Conservation (phyloP, 495 filamentous ascomycete genomes). For the Hypoxylon lenormandii region DNA sequence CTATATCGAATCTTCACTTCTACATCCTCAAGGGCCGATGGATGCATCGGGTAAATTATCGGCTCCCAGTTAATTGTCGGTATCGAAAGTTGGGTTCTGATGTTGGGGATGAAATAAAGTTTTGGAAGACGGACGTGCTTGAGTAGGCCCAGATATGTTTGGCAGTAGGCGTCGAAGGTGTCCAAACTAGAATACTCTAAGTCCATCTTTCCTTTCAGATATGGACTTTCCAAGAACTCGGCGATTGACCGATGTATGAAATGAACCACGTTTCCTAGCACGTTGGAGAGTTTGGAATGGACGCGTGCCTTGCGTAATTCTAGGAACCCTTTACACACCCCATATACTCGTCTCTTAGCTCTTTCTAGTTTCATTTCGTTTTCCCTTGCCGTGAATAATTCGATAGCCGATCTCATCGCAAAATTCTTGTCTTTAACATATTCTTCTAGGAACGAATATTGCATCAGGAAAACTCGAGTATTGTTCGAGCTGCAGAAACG, state of each 20-base stretch:
- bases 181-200: slow-evolving; percentile 19
- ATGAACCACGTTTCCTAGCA: slow-evolving; percentile 14
- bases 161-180: slow-evolving; percentile 35
- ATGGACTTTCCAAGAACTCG: slow-evolving; percentile 38
- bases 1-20: slow-evolving; percentile 5
- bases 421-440: slow-evolving; percentile 35
- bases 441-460: slow-evolving; percentile 42
- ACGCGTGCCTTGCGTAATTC: slow-evolving; percentile 18
- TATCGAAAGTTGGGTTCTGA: neutral
- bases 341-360: slow-evolving; percentile 33
- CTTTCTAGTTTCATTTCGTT: slow-evolving; percentile 11
- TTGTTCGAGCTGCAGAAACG: slow-evolving; percentile 2
- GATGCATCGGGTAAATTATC: neutral
- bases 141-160: slow-evolving; percentile 32
- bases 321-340: slow-evolving; percentile 36
- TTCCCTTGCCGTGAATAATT: slow-evolving; percentile 2
- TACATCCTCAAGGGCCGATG: slow-evolving; percentile 1
- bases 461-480: slow-evolving; percentile 8
- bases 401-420: slow-evolving; percentile 5
- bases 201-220: slow-evolving; percentile 19
- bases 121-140: slow-evolving; percentile 11
- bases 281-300: neutral
- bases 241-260: slow-evolving; percentile 46
- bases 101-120: slow-evolving; percentile 3
- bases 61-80: no score